phyloP scores from a whole-genome alignment of 108 stramenopile genomes.

The Bacterosira constricta region DNA sequence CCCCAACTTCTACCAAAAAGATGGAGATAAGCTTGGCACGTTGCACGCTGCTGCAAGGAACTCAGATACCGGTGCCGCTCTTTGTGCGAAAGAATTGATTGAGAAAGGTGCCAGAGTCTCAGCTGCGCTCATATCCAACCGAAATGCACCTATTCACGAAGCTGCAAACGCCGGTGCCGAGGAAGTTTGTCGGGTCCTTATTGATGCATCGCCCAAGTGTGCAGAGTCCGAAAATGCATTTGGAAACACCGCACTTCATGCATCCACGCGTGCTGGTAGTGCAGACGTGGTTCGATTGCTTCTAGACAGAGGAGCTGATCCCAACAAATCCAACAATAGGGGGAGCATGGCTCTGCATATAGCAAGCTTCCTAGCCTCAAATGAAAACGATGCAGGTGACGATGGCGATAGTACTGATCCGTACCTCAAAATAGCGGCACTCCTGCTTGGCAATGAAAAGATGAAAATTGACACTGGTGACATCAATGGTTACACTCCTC shows the following conservation, averaged over 20 bases:
- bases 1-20: conserved; percentile 18
- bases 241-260: conserved; percentile 30
- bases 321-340: conserved; percentile 27
- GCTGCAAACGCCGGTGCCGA: conserved; percentile 8
- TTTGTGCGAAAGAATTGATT: conserved; percentile 27
- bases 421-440: conserved; percentile 13
- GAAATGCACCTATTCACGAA: conserved; percentile 24
- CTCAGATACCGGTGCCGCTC: conserved; percentile 5
- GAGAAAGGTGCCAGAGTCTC: conserved; percentile 13
- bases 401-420: neutral
- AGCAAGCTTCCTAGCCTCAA: conserved; percentile 13
- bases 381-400: neutral
- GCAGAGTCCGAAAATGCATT: conserved; percentile 23
- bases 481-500: conserved; percentile 25
- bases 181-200: conserved; percentile 9
- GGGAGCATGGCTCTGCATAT: conserved; percentile 21
- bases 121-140: conserved; percentile 15
- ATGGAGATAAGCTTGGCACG: neutral
- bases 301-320: conserved; percentile 22
- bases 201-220: conserved; percentile 7
- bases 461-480: conserved; percentile 12
- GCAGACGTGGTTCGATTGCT: conserved; percentile 17
- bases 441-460: conserved; percentile 6
- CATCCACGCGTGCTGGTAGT: conserved; percentile 8
- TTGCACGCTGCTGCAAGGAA: conserved; percentile 20